Conservation (phyloP, 2,329 filamentous ascomycete genomes). For the Dothistroma septosporum region DNA sequence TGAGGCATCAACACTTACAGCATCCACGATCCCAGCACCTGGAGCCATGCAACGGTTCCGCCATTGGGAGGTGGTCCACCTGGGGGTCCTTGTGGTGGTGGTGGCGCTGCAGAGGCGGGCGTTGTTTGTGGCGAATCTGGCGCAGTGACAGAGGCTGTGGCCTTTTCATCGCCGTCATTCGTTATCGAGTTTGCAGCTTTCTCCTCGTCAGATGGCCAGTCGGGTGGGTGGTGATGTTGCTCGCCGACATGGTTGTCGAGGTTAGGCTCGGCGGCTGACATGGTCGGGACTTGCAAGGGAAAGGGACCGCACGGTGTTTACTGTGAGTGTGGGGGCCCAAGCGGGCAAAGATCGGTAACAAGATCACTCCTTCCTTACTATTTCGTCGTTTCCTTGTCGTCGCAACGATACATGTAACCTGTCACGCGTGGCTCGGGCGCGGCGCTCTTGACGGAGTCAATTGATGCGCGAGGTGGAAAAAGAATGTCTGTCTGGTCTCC, state of each 20-base stretch:
- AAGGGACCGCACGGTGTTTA: background rate
- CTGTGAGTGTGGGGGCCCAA: background rate
- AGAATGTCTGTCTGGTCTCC: background rate
- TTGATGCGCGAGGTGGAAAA: background rate
- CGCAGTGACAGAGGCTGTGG: background rate
- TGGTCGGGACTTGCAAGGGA: background rate
- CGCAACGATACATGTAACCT: background rate
- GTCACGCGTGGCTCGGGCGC: background rate
- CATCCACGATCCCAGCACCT: slow-evolving; percentile 36
- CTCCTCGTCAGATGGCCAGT: background rate
- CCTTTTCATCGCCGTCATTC: background rate
- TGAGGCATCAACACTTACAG: slow-evolving; percentile 26
- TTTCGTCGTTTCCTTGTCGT: too few relatives aligned
- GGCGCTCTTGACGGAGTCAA: background rate
- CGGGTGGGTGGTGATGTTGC: background rate
- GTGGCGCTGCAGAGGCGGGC: background rate
- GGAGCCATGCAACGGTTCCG: slow-evolving; percentile 45
- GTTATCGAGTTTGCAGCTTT: background rate
- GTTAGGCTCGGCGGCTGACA: background rate
- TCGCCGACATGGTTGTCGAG: background rate
- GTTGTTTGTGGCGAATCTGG: background rate
- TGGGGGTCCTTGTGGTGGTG: slow-evolving; percentile 3
- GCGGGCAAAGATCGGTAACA: background rate
- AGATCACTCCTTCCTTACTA: too few relatives aligned
- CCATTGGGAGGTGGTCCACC: slow-evolving; percentile 34